Base-by-base conservation (phyloP, 2,329 filamentous ascomycete genomes). In the Hypoxylon sp. region DNA sequence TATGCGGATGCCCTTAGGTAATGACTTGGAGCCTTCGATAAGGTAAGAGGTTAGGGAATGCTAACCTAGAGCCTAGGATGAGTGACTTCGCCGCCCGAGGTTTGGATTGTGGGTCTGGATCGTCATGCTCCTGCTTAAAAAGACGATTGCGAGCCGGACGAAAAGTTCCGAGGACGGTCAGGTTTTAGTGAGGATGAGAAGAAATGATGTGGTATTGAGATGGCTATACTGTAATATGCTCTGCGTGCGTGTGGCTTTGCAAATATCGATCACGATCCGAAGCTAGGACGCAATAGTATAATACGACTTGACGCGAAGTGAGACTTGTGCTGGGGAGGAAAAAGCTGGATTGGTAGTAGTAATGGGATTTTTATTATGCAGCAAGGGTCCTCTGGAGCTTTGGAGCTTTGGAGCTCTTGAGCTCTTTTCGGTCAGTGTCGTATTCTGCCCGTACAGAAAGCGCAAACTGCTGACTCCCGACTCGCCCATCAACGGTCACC, bases 51-150 rank as follows among this genome's bases (percentile, higher is more conserved):
- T 51, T 39, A 44, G 39, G 52, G 30, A 50, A 51, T 59, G 55
- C 56, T 65, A n/a, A n/a, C n/a, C n/a, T n/a, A n/a, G n/a, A n/a
- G n/a, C n/a, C n/a, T n/a, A 65, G 56, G 43, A 59, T 55, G 61
- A 54, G 51, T 56, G 61, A 56, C 57, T 62, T 67, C 62, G 61
- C 43, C 48, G 52, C 55, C 65, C 49, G 51, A 56, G 46, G 48
- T 56, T 62, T 44, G 34, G 58, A 41, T 59, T 62, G 61, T 59
- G 62, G 65, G 58, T 62, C 62, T 52, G 58, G 58, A 67, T 62
- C 62, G 52, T 65, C 65, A 67, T 65, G 57, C 62, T 64, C 58
- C 62, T 65, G 59, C 58, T 67, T 4, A 26, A 26, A 26, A 26
- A 26, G 59, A 24, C 17, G 57, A 39, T 30, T 48, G 43, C 13